phyloP scores from a whole-genome alignment of 129 eudicot species.

The Chrysanthemum makinoi region DNA sequence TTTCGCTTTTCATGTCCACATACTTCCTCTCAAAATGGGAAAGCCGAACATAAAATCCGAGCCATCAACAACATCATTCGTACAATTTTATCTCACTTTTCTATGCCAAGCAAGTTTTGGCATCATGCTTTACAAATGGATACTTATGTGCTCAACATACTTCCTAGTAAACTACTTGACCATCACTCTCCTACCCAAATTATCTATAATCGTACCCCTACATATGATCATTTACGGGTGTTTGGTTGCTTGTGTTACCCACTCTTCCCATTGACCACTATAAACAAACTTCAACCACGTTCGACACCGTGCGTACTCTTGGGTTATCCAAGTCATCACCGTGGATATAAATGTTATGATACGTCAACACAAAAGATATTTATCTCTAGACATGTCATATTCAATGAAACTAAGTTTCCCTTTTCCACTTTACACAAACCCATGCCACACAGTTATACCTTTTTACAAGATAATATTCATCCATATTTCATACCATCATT shows the following conservation, averaged over 20 bases:
- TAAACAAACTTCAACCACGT: background rate
- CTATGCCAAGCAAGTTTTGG: background rate
- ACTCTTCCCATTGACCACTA: background rate
- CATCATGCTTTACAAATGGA: background rate
- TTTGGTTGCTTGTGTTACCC: background rate
- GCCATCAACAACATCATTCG: too few species aligned
- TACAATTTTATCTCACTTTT: background rate
- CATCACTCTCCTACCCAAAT: background rate
- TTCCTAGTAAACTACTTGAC: background rate
- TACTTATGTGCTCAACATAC: background rate
- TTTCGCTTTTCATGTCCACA: background rate
- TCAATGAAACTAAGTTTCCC: background rate
- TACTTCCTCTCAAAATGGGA: background rate
- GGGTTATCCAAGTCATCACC: background rate
- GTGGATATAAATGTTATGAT: background rate
- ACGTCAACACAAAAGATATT: background rate
- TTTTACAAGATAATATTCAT: background rate
- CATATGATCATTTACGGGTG: background rate
- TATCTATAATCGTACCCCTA: background rate
- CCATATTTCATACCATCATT: too few species aligned
- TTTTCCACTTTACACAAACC: background rate
- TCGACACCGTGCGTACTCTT: background rate
- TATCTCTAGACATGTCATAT: background rate
- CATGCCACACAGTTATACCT: background rate
- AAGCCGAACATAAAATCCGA: background rate